Percentiles rank a stretch among this genome's conserved stretches.
Conservation (phyloP, 2,329 filamentous ascomycete genomes). For the Lecanicillium sp. region DNA sequence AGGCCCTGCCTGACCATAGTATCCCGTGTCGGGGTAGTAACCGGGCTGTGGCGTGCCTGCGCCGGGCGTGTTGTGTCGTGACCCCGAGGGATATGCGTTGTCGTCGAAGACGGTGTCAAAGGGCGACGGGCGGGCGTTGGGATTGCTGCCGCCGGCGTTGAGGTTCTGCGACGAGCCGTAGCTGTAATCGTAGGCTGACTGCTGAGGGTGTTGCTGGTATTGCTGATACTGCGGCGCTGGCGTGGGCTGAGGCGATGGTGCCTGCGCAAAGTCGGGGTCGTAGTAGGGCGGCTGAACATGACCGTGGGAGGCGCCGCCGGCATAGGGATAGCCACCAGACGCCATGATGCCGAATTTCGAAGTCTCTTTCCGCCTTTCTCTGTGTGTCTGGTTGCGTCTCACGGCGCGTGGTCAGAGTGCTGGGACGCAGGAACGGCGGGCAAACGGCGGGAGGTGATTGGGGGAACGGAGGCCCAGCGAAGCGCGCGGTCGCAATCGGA, state of each 20-base stretch:
- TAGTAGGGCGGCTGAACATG: constrained; percentile 35
- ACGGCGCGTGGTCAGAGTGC: background rate
- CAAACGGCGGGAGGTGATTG: background rate
- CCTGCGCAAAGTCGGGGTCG: constrained; percentile 28
- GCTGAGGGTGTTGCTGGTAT: no score
- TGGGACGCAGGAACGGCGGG: background rate
- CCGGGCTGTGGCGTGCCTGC: constrained; percentile 31
- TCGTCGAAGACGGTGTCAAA: constrained; percentile 65
- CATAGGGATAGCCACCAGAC: constrained; percentile 57
- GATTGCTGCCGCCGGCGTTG: constrained; percentile 7
- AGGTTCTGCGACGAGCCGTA: background rate
- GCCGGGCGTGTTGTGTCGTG: constrained; percentile 31
- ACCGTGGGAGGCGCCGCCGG: background rate
- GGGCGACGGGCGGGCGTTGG: constrained; percentile 37
- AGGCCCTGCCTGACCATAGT: constrained; percentile 43
- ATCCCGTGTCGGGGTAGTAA: constrained; percentile 50
- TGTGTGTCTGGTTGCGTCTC: no score
- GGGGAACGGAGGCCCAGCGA: no score
- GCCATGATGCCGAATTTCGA: constrained; percentile 46
- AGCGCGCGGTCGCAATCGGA: no score
- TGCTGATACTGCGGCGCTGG: constrained; percentile 35
- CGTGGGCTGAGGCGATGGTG: constrained; percentile 35
- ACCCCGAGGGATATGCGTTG: constrained; percentile 54
- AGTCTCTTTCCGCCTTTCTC: background rate
- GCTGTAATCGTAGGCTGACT: constrained; percentile 6